A percentile compares a stretch with the other conserved stretches of the same genome.
Conservation (phyloP, 768 basidiomycete genomes). For the Xerocomellus intermedius region DNA sequence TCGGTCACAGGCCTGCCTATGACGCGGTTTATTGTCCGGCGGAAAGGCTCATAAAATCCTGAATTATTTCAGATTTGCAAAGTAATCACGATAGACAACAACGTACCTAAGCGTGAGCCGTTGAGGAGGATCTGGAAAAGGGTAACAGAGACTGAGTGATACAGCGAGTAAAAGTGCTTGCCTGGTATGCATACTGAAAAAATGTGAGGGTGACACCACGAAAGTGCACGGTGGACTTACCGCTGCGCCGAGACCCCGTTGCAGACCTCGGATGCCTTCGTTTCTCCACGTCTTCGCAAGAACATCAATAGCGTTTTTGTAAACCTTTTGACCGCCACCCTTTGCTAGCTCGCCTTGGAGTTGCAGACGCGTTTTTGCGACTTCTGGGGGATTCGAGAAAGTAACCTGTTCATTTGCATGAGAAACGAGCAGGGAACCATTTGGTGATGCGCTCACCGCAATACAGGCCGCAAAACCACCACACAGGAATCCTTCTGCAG, state of each 20-base stretch:
- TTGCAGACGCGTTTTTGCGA: conserved; percentile 91
- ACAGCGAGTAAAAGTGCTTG: conserved; percentile 34
- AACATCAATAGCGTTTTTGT: conserved; percentile 87
- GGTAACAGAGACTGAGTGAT: conserved; percentile 1
- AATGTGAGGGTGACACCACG: conserved; percentile 6
- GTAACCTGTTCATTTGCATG: conserved; percentile 55
- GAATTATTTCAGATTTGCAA: conserved; percentile 14
- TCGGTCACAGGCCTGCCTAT: conserved; percentile 63
- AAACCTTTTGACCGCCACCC: conserved; percentile 67
- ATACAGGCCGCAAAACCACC: conserved; percentile 91
- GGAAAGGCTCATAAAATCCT: conserved; percentile 97
- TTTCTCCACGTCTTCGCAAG: conserved; percentile 83
- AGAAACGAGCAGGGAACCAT: conserved; percentile 5
- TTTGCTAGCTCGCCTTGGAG: conserved; percentile 93
- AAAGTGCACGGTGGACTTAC: conserved; percentile 43
- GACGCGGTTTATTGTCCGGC: conserved; percentile 63
- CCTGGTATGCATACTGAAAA: conserved; percentile 86
- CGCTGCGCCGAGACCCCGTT: conserved; percentile 88
- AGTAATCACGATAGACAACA: not conserved
- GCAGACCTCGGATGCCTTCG: conserved; percentile 89
- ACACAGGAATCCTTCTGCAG: conserved; percentile 78
- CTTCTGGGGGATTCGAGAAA: conserved; percentile 72
- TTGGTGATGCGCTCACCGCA: conserved; percentile 53
- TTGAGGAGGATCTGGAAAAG: conserved; percentile 77
- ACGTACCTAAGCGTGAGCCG: conserved; percentile 79